Base-by-base conservation (phyloP, 352 stramenopile species). In the Phytophthora litchii region DNA sequence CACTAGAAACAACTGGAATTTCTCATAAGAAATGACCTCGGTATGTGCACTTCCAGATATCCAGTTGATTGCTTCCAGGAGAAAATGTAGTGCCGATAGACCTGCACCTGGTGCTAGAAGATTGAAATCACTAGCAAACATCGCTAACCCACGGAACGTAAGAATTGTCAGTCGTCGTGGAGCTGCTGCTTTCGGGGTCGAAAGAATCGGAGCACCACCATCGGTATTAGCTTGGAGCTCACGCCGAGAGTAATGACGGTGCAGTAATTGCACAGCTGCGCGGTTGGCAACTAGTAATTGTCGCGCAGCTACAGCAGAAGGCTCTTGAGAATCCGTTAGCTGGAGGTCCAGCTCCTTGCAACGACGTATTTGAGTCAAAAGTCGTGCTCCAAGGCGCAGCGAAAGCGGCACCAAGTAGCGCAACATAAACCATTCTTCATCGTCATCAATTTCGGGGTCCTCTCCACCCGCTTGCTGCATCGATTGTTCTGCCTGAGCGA, bases 41-140 rank as follows among this genome's bases (percentile, higher is more conserved):
- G 79, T 87, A 54, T 87, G 78, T 1, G 79, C 69, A 46, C 76
- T 78, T 23, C 76, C 79, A n/a, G 67, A 80, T 41, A 87, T 87
- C 79, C 79, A 89, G 41, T 89, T 85, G 32, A 84, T 56, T 5
- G 79, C 74, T 36, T 89, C 79, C 47, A 82, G 78, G 2, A 89
- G 52, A 17, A 82, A 80, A 38, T 84, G 69, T 17, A 87, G 49
- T 10, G 62, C 62, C 2, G 79, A 55, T 12, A 87, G 51, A 10
- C 52, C 64, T 23, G 29, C 41, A 31, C 37, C 36, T 17, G 62
- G 54, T 1, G 41, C n/a, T 20, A 84, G 45, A 17, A 86, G n/a
- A 5, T 37, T 68, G 62, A 89, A 89, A 46, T 89, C 79, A 2
- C 56, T 64, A 8, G 60, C 64, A 21, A 86, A 80, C 46, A 77